A percentile compares a stretch with the other conserved stretches of the same genome.
Evolutionary conservation across 495 filamentous ascomycete genomes (phyloP).

Genomic region (Penicillium manginii): DNA sequence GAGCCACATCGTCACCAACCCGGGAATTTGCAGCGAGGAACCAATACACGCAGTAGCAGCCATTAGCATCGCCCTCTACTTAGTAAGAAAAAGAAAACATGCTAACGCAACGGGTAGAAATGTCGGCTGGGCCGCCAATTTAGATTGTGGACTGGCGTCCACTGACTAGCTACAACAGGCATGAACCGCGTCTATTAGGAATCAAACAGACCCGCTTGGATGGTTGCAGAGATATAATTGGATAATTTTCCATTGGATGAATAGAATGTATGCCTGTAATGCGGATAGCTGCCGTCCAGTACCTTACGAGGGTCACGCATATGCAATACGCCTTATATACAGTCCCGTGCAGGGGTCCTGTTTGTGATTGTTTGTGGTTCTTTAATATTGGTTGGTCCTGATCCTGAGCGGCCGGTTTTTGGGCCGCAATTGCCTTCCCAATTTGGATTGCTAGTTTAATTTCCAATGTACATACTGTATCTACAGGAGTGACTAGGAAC

Average conservation of each 20-base stretch:
- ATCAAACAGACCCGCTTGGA: slow-evolving; percentile 68
- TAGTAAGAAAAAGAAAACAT: no score
- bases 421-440: not conserved
- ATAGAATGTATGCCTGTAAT: slow-evolving; percentile 1
- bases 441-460: no score
- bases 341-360: not conserved
- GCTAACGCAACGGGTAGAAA: no score
- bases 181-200: slow-evolving; percentile 64
- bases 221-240: not conserved
- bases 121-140: slow-evolving; percentile 58
- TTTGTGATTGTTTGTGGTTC: not conserved
- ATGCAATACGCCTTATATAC: not conserved
- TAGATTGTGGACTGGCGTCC: slow-evolving; percentile 54
- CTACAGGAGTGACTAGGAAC: not conserved
- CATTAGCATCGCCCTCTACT: no score
- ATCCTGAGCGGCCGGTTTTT: not conserved
- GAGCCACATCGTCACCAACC: not conserved
- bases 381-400: not conserved
- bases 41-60: not conserved
- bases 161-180: slow-evolving; percentile 47
- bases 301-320: slow-evolving; percentile 67
- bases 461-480: no score
- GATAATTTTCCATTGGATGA: not conserved
- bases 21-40: not conserved
- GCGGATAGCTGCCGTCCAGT: slow-evolving; percentile 48